Conservation (phyloP, 768 basidiomycete genomes). For the Paxillus ammoniavirescens region DNA sequence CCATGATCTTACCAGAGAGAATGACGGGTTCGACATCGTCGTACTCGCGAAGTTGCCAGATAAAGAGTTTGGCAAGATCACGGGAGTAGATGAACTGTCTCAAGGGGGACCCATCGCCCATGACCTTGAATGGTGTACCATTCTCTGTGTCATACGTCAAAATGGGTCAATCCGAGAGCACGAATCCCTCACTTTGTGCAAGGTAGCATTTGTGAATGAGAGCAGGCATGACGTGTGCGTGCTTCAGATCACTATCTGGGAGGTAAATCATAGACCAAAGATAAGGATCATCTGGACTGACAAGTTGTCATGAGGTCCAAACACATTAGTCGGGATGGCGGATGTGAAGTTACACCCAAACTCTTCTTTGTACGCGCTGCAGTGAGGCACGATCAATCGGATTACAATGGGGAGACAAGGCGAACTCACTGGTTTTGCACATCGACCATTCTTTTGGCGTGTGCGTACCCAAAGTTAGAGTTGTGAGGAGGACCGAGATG, state of each 20-base stretch:
- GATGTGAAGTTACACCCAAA: slow-evolving; percentile 94
- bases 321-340: slow-evolving; percentile 97
- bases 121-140: slow-evolving; percentile 79
- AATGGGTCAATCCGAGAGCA: not conserved
- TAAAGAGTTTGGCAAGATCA: slow-evolving; percentile 93
- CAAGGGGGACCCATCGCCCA: slow-evolving; percentile 88
- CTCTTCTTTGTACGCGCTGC: slow-evolving; percentile 92
- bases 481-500: slow-evolving; percentile 90
- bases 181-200: slow-evolving; percentile 66
- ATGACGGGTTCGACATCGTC: slow-evolving; percentile 92
- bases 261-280: not conserved
- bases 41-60: slow-evolving; percentile 90
- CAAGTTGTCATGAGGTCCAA: slow-evolving; percentile 95
- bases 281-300: slow-evolving; percentile 29
- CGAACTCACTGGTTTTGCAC: slow-evolving; percentile 83
- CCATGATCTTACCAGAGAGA: slow-evolving; percentile 61
- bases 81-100: slow-evolving; percentile 98
- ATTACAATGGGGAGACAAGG: not conserved
- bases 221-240: slow-evolving; percentile 92
- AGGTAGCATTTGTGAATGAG: slow-evolving; percentile 92
- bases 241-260: slow-evolving; percentile 71
- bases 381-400: not conserved
- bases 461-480: slow-evolving; percentile 96
- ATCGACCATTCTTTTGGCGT: slow-evolving; percentile 95
- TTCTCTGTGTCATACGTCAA: slow-evolving; percentile 51